These are phyloP conservation scores for Penicillium manginii DNA, from an alignment of 495 filamentous ascomycete genomes.

Conservation along the genomic window DNA sequence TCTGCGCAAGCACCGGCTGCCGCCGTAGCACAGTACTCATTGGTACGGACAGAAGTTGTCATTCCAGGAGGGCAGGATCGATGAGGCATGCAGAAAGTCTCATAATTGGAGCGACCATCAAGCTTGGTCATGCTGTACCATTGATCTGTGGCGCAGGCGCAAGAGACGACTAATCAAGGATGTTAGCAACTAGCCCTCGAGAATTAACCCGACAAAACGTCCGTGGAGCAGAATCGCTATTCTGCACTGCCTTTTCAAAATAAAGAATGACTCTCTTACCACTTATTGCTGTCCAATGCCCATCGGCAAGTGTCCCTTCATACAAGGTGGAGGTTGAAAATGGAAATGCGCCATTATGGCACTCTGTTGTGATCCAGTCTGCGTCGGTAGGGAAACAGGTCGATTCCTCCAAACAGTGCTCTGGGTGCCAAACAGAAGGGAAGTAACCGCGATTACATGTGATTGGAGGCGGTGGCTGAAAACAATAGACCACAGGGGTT, in stretches of 20 bases:
- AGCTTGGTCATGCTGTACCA: slow-evolving; percentile 29
- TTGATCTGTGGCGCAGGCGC: slow-evolving; percentile 27
- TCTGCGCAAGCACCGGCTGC: slow-evolving; percentile 14
- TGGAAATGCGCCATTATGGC: slow-evolving; percentile 29
- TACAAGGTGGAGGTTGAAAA: slow-evolving; percentile 28
- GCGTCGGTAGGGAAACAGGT: slow-evolving; percentile 32
- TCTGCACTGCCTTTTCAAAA: no score
- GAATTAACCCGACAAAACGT: no score
- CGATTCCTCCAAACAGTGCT: slow-evolving; percentile 29
- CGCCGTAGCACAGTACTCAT: slow-evolving; percentile 24
- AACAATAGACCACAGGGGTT: slow-evolving; percentile 28
- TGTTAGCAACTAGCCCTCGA: background rate
- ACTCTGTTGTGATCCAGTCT: slow-evolving; percentile 33
- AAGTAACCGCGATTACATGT: slow-evolving; percentile 26
- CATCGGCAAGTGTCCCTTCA: slow-evolving; percentile 26
- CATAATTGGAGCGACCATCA: slow-evolving; percentile 8
- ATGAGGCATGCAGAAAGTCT: slow-evolving; percentile 35
- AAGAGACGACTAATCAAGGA: slow-evolving; percentile 22
- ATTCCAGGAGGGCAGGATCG: slow-evolving; percentile 27
- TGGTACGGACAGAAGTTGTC: slow-evolving; percentile 19
- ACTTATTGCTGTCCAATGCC: slow-evolving; percentile 21
- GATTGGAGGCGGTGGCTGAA: slow-evolving; percentile 19
- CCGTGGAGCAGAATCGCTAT: no score
- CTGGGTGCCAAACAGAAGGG: slow-evolving; percentile 35
- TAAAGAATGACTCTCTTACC: slow-evolving; percentile 8